Evolutionary conservation across 75 land plant species (phyloP).

Genomic region (Ceratopteris richardii): DNA sequence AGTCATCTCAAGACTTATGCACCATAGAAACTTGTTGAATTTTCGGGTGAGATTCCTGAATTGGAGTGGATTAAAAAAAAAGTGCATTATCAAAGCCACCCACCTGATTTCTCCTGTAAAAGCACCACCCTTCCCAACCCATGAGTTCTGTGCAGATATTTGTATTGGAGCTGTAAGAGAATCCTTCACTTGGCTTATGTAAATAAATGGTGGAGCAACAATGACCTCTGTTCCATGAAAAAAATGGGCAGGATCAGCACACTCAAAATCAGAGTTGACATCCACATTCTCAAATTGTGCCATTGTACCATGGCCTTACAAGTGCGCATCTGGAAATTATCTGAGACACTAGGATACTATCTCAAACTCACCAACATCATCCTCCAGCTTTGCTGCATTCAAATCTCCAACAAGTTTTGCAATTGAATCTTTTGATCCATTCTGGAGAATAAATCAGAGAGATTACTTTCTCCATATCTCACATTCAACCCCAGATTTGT

Average conservation of each 20-base stretch:
- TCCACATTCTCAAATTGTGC: no score
- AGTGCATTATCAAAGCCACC: background rate
- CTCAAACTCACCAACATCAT: conserved; percentile 89
- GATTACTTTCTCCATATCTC: background rate
- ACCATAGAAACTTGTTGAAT: background rate
- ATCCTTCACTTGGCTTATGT: conserved; percentile 64
- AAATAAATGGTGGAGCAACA: conserved; percentile 89
- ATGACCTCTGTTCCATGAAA: conserved; percentile 74
- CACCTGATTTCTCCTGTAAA: conserved; percentile 98
- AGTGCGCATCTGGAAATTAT: no score
- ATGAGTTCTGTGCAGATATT: conserved; percentile 86
- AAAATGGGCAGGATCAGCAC: background rate
- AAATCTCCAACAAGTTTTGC: conserved; percentile 75
- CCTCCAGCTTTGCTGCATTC: conserved; percentile 69
- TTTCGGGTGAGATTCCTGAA: no score
- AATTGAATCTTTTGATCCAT: conserved; percentile 88
- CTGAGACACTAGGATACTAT: no score
- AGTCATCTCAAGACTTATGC: background rate
- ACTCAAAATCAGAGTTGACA: no score
- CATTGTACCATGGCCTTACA: no score
- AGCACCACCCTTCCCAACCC: conserved; percentile 96
- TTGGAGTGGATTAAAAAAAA: no score
- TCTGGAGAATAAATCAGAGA: conserved; percentile 24
- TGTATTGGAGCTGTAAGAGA: conserved; percentile 69
- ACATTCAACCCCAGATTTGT: background rate